Percentiles rank a stretch among this genome's conserved stretches.
These are phyloP conservation scores for Lactarius psammicola DNA, from an alignment of 768 basidiomycete genomes.

Conservation along the genomic window DNA sequence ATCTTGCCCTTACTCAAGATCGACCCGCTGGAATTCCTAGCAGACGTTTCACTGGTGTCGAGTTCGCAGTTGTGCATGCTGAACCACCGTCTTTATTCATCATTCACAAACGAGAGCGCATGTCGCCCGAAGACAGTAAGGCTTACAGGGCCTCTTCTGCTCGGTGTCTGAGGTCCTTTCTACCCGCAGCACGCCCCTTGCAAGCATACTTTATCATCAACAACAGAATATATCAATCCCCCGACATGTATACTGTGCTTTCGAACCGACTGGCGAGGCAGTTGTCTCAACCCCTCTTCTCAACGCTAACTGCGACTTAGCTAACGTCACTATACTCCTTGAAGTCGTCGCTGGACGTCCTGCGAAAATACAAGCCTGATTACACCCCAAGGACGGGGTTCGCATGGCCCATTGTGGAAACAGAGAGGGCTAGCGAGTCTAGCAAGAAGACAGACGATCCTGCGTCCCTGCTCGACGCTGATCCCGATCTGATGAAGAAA, in stretches of 20 bases:
- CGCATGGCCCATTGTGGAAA: constrained; percentile 76
- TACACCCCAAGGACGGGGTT: constrained; percentile 84
- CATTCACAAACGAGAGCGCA: constrained; percentile 83
- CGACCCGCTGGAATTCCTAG: not conserved
- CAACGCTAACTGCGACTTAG: constrained; percentile 36
- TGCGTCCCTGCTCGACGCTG: constrained; percentile 20
- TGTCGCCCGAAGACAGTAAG: constrained; percentile 82
- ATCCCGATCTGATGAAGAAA: constrained; percentile 16
- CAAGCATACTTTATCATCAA: constrained; percentile 87
- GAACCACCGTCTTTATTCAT: constrained; percentile 81
- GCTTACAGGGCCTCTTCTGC: not conserved
- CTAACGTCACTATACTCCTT: constrained; percentile 68
- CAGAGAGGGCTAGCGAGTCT: constrained; percentile 40
- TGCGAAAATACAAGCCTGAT: constrained; percentile 73
- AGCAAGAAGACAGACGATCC: constrained; percentile 40
- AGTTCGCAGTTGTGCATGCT: constrained; percentile 82
- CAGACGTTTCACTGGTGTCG: constrained; percentile 84
- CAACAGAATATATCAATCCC: constrained; percentile 85
- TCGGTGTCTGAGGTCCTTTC: constrained; percentile 19
- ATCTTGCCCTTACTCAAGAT: not conserved
- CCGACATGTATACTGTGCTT: constrained; percentile 78
- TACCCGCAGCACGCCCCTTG: constrained; percentile 58
- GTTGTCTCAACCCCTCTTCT: constrained; percentile 11
- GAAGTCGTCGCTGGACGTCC: constrained; percentile 70
- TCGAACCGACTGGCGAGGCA: constrained; percentile 73